Evolutionary conservation across 2,329 filamentous ascomycete genomes (phyloP).

Genomic region (Exophiala mesophila): DNA sequence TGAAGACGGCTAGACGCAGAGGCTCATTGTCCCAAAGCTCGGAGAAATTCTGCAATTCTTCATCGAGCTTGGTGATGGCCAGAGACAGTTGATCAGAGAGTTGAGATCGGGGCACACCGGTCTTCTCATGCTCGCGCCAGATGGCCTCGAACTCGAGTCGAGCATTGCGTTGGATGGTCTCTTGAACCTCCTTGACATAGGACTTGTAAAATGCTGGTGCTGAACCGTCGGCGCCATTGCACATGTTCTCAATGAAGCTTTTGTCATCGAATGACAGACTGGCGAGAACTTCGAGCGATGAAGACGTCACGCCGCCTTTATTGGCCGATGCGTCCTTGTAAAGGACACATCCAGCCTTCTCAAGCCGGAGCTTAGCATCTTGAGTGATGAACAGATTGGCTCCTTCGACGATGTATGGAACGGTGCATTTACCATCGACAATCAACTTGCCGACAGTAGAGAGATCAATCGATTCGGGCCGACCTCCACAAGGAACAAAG

Average conservation of each 20-base stretch:
- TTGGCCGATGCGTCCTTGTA: conserved; percentile 99
- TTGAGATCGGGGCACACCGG: conserved; percentile 72
- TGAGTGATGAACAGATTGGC: conserved; percentile 99
- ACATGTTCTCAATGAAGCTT: conserved; percentile 91
- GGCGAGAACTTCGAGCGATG: conserved; percentile 90
- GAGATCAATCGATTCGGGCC: conserved; percentile 93
- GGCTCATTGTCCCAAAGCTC: conserved; percentile 82
- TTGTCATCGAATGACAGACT: conserved; percentile 90
- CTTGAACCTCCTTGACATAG: conserved; percentile 89
- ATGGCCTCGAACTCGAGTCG: conserved; percentile 95
- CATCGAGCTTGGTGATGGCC: conserved; percentile 93
- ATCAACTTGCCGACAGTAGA: conserved; percentile 83
- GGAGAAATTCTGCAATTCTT: conserved; percentile 81
- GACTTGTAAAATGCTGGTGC: conserved; percentile 86
- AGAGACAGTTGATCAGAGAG: conserved; percentile 85
- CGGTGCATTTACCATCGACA: conserved; percentile 75
- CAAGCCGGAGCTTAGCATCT: conserved; percentile 90
- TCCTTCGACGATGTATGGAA: conserved; percentile 95
- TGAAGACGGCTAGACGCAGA: conserved; percentile 71
- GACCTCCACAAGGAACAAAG: conserved; percentile 94
- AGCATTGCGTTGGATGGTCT: conserved; percentile 85
- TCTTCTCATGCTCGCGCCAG: conserved; percentile 87
- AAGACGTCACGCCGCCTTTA: conserved; percentile 97
- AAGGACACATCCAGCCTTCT: conserved; percentile 88
- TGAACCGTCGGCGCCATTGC: conserved; percentile 68